Evolutionary conservation across 345 rosid genomes (phyloP), one percentile per base, ranked within the genome.

Genomic region (Aurinia saxatilis): DNA sequence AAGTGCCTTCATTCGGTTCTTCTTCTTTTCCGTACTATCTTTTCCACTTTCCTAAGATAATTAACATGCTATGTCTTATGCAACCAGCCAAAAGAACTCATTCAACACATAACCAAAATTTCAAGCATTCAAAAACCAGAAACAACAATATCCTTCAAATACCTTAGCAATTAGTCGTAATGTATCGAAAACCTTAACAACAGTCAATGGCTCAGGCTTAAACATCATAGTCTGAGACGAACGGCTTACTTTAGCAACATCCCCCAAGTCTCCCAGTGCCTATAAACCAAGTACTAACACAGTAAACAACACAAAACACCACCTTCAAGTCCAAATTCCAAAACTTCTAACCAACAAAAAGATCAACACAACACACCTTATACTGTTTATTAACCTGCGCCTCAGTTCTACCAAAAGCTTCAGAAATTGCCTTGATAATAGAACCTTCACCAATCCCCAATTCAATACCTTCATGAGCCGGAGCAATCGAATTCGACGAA

Each of bases 11-110:
- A 93, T 90, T 45, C 78, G 91, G 62, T 87, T 85, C 83, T 81
- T 90, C 77, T 93, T 93, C 87, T 82, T 90, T 57, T 87, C 97
- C 63, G 85, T 88, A 74, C 97, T 93, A 70, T 82, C 96, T 83
- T 90, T 91, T 75, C 99, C 97, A 23, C 82, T 79, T 67, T 93
- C 96, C 99, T 93, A 55, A 36, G 8, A 50, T 70, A 48, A 60
- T 56, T 9, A 70, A 45, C 35, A 73, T 38, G 46, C 37, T 65
- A 72, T 2, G 3, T 52, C 16, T 33, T 39, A 13, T 6, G 7
- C 46, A 21, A 8, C 13, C 49, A 54, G 12, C 10, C 14, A 33
- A 61, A 8, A 60, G 35, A 52, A 52, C 55, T 50, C 50, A 37
- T 11, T 15, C 36, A 44, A 52, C 33, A 2, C 23, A 63, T 21